Evolutionary conservation across 208 protist genomes (phyloP).

Genomic region (Leishmania mexicana): DNA sequence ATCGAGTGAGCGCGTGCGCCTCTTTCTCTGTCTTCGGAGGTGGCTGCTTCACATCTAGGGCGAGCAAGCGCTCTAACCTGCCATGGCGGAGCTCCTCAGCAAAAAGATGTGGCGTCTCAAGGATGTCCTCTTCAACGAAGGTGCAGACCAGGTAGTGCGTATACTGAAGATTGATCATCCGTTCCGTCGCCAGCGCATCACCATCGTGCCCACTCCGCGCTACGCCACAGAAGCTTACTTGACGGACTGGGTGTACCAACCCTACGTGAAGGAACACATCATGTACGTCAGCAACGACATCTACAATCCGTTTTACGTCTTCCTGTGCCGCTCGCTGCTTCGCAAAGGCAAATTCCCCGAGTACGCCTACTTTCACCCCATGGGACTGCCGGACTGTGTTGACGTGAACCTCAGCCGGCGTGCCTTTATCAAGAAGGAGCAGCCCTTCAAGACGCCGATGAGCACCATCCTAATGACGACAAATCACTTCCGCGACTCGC

Average conservation of each 20-base stretch:
- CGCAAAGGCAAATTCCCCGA: slow-evolving; percentile 56
- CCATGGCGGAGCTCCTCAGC: slow-evolving; percentile 43
- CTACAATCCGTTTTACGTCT: slow-evolving; percentile 84
- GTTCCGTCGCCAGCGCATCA: slow-evolving; percentile 77
- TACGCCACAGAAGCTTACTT: slow-evolving; percentile 77
- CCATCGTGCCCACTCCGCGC: slow-evolving; percentile 68
- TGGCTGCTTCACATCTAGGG: not conserved
- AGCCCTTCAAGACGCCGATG: slow-evolving; percentile 78
- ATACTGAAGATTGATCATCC: slow-evolving; percentile 80
- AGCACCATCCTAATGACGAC: slow-evolving; percentile 64
- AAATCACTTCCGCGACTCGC: slow-evolving; percentile 56
- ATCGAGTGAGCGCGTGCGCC: not conserved
- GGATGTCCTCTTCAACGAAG: slow-evolving; percentile 72
- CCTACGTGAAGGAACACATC: slow-evolving; percentile 85
- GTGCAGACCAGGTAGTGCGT: slow-evolving; percentile 58
- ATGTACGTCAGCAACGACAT: slow-evolving; percentile 90
- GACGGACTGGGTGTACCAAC: slow-evolving; percentile 87
- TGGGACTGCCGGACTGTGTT: slow-evolving; percentile 82
- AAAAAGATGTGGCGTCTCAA: slow-evolving; percentile 80
- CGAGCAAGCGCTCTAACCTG: not conserved
- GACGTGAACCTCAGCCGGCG: slow-evolving; percentile 80
- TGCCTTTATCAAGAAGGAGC: slow-evolving; percentile 72
- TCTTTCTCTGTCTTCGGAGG: not conserved
- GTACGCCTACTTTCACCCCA: slow-evolving; percentile 87
- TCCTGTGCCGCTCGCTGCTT: slow-evolving; percentile 63